Evolutionary conservation across 352 stramenopile species (phyloP).

Genomic region (Globisporangium spinosum): DNA sequence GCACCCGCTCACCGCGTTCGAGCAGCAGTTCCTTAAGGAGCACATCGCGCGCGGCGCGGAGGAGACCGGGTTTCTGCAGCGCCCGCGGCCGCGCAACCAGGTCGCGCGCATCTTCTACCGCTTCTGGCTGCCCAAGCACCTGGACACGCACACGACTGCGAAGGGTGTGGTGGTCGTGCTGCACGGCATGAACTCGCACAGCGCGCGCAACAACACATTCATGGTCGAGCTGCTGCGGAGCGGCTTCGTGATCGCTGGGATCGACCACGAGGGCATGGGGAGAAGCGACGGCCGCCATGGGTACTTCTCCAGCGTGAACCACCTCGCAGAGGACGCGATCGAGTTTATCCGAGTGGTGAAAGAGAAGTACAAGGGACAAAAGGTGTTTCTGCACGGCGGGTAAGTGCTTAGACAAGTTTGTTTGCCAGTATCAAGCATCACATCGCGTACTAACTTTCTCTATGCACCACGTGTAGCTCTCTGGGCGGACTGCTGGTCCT

Average conservation of each 20-base stretch:
- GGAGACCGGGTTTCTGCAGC: conserved; percentile 45
- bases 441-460: background rate
- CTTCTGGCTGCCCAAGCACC: conserved; percentile 55
- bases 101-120: conserved; percentile 63
- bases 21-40: conserved; percentile 49
- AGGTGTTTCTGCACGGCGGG: conserved; percentile 71
- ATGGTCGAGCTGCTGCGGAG: conserved; percentile 60
- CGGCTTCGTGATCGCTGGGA: conserved; percentile 58
- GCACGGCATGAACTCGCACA: conserved; percentile 79
- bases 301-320: conserved; percentile 61
- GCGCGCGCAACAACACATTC: conserved; percentile 71
- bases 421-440: background rate
- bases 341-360: conserved; percentile 53
- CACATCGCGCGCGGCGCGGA: conserved; percentile 47
- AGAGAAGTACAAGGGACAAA: conserved; percentile 55
- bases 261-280: conserved; percentile 77
- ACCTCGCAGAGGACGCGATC: conserved; percentile 68
- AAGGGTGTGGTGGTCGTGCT: conserved; percentile 67
- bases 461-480: conserved; percentile 32
- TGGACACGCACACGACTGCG: conserved; percentile 24
- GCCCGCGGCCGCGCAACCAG: conserved; percentile 33
- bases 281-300: conserved; percentile 72
- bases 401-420: conserved; percentile 21
- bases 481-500: conserved; percentile 67
- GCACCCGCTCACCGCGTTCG: conserved; percentile 35